Evolutionary conservation across 225 moss, liverwort and hornwort genomes (phyloP).

Genomic region (Pleurozium schreberi): DNA sequence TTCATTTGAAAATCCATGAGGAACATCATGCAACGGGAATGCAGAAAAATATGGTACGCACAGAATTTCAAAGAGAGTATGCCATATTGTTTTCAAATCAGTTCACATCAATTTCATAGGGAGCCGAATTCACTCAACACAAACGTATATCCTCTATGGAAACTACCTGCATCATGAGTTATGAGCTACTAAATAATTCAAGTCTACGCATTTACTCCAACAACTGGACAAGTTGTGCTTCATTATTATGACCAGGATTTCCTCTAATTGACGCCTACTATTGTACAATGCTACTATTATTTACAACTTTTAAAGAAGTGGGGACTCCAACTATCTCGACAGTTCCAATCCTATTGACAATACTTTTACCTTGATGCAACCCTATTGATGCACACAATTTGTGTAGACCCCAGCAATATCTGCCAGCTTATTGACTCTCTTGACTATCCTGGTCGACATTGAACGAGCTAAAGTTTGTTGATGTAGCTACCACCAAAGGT

Average conservation of each 20-base stretch:
- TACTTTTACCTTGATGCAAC: neutral
- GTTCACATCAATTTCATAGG: neutral
- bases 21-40: neutral
- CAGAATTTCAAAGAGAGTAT: neutral
- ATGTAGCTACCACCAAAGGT: constrained; percentile 55
- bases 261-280: neutral
- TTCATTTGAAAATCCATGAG: neutral
- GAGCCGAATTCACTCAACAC: neutral
- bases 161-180: neutral
- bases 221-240: neutral
- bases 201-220: neutral
- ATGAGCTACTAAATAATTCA: neutral
- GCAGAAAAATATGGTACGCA: neutral
- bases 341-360: neutral
- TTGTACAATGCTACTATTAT: neutral
- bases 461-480: constrained; percentile 46
- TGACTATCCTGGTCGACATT: constrained; percentile 25
- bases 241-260: neutral
- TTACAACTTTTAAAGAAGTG: neutral
- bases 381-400: neutral
- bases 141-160: neutral
- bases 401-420: neutral
- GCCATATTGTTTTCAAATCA: neutral
- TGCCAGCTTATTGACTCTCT: constrained; percentile 10
- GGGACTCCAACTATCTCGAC: neutral